Conservation (phyloP, 257 asterid genomes). For the Ballota nigra region DNA sequence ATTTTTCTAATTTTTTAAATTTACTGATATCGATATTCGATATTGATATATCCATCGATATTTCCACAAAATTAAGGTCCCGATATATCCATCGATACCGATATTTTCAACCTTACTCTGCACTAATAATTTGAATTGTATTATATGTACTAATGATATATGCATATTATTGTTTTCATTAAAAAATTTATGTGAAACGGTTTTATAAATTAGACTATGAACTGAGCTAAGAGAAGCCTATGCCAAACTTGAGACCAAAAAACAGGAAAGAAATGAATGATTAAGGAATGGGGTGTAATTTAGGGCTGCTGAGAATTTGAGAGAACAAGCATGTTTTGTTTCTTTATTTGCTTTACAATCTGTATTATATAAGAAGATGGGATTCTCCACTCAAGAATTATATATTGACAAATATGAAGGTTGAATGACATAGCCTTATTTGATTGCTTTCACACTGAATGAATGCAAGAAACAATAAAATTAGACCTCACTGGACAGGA, state of each 20-base stretch:
- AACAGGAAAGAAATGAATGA: neutral
- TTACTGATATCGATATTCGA: no score
- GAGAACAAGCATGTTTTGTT: neutral
- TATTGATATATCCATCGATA: no score
- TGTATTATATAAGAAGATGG: neutral
- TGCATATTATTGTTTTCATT: no score
- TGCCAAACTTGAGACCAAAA: neutral
- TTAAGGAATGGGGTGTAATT: neutral
- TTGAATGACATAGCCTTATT: conserved; percentile 22
- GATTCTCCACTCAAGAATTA: neutral
- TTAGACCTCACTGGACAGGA: conserved; percentile 28
- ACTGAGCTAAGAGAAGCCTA: neutral
- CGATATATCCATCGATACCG: no score
- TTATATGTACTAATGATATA: no score
- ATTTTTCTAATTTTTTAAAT: no score
- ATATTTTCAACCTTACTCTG: no score
- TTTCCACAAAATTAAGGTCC: no score
- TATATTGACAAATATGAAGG: conserved; percentile 9
- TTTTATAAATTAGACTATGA: no score
- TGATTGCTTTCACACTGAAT: conserved; percentile 37
- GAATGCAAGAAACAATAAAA: conserved; percentile 24
- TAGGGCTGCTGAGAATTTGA: neutral
- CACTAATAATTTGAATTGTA: no score
- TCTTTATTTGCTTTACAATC: neutral
- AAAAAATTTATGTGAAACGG: no score